A percentile compares a stretch with the other conserved stretches of the same genome.
Evolutionary conservation across 23 red algal genomes (phyloP).

Genomic region (Agarophyton chilense): DNA sequence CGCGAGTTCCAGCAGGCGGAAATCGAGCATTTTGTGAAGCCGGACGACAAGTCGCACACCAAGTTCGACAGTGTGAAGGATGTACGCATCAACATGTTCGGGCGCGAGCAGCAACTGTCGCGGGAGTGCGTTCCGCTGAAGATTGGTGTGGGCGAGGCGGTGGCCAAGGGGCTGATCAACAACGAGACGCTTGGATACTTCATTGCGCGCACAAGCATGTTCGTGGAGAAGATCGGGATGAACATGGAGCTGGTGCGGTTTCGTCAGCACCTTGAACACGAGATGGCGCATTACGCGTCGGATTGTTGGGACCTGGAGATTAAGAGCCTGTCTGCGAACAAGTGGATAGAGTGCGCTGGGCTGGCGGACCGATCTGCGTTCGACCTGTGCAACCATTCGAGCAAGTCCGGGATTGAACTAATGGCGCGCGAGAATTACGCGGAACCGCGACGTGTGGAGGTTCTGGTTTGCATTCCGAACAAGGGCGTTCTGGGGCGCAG

Average conservation of each 20-base stretch:
- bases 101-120: slow-evolving; percentile 74
- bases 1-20: slow-evolving; percentile 99
- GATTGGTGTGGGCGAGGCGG: slow-evolving; percentile 80
- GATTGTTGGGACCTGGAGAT: slow-evolving; percentile 99
- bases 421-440: slow-evolving; percentile 79
- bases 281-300: slow-evolving; percentile 99
- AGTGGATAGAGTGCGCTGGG: slow-evolving; percentile 98
- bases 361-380: slow-evolving; percentile 92
- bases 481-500: slow-evolving; percentile 84
- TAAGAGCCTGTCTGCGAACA: slow-evolving; percentile 73
- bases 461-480: slow-evolving; percentile 63
- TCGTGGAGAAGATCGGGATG: slow-evolving; percentile 84
- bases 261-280: slow-evolving; percentile 94
- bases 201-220: slow-evolving; percentile 85
- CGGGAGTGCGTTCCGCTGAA: slow-evolving; percentile 40
- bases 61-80: slow-evolving; percentile 75
- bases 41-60: slow-evolving; percentile 84
- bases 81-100: slow-evolving; percentile 74
- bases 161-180: slow-evolving; percentile 67
- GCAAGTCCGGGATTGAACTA: slow-evolving; percentile 75
- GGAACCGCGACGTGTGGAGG: slow-evolving; percentile 48
- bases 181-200: slow-evolving; percentile 99
- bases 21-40: slow-evolving; percentile 99
- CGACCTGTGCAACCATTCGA: slow-evolving; percentile 86
- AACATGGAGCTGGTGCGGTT: slow-evolving; percentile 89